phyloP scores from a whole-genome alignment of 2,329 filamentous ascomycete species.

The Talaromyces pinophilus region DNA sequence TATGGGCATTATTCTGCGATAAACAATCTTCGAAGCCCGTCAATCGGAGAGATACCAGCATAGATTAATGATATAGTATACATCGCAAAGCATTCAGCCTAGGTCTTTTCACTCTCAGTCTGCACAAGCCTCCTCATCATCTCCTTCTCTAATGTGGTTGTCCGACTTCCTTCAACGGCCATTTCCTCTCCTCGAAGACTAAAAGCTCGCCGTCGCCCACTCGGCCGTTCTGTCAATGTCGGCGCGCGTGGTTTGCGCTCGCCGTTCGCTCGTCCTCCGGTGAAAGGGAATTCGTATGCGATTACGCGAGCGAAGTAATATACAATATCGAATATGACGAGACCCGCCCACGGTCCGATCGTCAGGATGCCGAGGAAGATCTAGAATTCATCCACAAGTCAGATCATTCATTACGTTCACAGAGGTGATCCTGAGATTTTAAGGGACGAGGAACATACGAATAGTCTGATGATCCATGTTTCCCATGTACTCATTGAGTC shows the following conservation, averaged over 20 bases:
- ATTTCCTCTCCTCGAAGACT: slow-evolving; percentile 26
- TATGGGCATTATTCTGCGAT: background rate
- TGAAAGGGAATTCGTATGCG: slow-evolving; percentile 59
- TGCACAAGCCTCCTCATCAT: slow-evolving; percentile 18
- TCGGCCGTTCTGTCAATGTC: slow-evolving; percentile 46
- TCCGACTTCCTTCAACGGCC: background rate
- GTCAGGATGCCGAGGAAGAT: slow-evolving; percentile 61
- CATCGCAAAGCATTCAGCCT: background rate
- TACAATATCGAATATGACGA: slow-evolving; percentile 64
- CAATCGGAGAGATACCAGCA: background rate
- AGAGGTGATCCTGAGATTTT: background rate
- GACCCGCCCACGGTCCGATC: slow-evolving; percentile 63
- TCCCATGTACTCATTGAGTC: slow-evolving; percentile 59
- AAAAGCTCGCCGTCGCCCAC: slow-evolving; percentile 29
- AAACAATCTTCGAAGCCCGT: background rate
- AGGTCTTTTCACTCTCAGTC: background rate
- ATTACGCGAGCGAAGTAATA: slow-evolving; percentile 62
- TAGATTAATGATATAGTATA: background rate
- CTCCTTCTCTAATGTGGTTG: slow-evolving; percentile 4
- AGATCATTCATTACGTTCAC: slow-evolving; percentile 1
- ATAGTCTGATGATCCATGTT: slow-evolving; percentile 62
- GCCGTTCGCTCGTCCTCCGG: slow-evolving; percentile 63
- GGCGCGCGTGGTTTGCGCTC: slow-evolving; percentile 62
- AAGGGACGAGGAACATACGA: slow-evolving; percentile 51
- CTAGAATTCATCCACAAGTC: slow-evolving; percentile 42